Evolutionary conservation across 805 yeast species (phyloP).

Genomic region (Saccharomycopsis lassenensis): DNA sequence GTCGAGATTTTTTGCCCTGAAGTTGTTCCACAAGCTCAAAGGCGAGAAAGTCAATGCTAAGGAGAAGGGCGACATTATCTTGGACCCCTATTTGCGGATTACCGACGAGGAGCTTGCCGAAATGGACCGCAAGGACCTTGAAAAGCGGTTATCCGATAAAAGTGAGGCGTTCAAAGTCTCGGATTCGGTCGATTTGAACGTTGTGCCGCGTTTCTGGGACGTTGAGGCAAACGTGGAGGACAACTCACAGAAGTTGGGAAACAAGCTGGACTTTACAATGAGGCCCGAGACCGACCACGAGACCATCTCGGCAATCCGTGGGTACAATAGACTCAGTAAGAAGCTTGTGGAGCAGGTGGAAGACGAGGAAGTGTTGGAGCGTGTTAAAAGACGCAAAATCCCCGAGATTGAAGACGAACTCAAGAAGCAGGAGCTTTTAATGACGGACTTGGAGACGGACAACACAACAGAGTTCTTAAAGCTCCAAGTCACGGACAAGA

Average conservation of each 20-base stretch:
- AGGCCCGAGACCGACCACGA: conserved; percentile 36
- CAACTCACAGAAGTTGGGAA: conserved; percentile 65
- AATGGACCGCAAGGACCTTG: conserved; percentile 15
- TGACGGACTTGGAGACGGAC: conserved; percentile 40
- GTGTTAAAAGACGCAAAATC: conserved; percentile 19
- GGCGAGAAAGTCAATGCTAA: conserved; percentile 75
- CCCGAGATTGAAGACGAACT: conserved; percentile 27
- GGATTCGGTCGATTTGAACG: conserved; percentile 31
- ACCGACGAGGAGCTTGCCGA: conserved; percentile 42
- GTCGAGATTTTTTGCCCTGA: conserved; percentile 90
- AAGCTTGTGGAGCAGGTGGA: conserved; percentile 58
- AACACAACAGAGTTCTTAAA: conserved; percentile 42
- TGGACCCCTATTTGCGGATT: conserved; percentile 71
- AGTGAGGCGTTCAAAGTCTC: conserved; percentile 23
- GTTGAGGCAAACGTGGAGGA: conserved; percentile 74
- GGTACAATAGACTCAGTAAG: conserved; percentile 81
- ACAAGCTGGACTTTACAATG: conserved; percentile 87
- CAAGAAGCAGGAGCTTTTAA: conserved; percentile 33
- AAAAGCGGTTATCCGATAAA: conserved; percentile 9
- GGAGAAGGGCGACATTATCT: conserved; percentile 72
- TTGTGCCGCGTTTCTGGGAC: conserved; percentile 64
- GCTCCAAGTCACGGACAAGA: conserved; percentile 25
- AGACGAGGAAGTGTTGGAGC: conserved; percentile 29
- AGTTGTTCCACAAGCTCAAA: conserved; percentile 72
- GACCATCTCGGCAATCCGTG: conserved; percentile 63